These are phyloP conservation scores for Trichoderma semiorbis DNA, from an alignment of 2,329 filamentous ascomycete genomes.

Conservation along the genomic window DNA sequence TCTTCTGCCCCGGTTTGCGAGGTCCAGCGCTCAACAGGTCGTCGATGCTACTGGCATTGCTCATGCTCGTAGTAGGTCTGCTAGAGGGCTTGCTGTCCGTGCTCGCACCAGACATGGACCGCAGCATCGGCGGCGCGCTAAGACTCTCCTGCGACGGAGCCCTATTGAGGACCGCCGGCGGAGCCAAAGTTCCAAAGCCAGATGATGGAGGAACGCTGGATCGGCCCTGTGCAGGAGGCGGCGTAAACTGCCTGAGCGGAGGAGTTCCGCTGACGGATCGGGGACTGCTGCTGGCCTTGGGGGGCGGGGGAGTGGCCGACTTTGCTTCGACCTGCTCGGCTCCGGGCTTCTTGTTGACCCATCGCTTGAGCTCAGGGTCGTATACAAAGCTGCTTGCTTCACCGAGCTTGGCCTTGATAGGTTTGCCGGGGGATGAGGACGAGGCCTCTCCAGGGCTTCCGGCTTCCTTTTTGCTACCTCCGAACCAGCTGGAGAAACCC, in stretches of 20 bases:
- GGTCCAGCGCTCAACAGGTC: constrained; percentile 77
- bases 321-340: constrained; percentile 58
- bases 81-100: constrained; percentile 52
- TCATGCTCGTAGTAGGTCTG: constrained; percentile 76
- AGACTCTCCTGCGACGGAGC: constrained; percentile 38
- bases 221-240: constrained; percentile 30
- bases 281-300: constrained; percentile 53
- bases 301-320: constrained; percentile 74
- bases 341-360: constrained; percentile 93
- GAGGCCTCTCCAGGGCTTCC: constrained; percentile 33
- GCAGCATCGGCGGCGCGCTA: constrained; percentile 42
- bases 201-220: constrained; percentile 34
- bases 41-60: constrained; percentile 91
- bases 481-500: constrained; percentile 83
- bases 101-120: constrained; percentile 48
- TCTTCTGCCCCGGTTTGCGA: constrained; percentile 63
- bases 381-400: constrained; percentile 93
- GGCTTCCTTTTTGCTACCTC: constrained; percentile 62
- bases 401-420: constrained; percentile 90
- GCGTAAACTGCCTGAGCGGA: constrained; percentile 39
- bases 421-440: constrained; percentile 50
- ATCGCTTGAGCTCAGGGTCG: constrained; percentile 93
- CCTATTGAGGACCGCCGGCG: constrained; percentile 33
- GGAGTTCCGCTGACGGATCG: constrained; percentile 54
- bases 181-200: constrained; percentile 26